Evolutionary conservation across 306 rosid genomes (phyloP).

Genomic region (Datisca glomerata): DNA sequence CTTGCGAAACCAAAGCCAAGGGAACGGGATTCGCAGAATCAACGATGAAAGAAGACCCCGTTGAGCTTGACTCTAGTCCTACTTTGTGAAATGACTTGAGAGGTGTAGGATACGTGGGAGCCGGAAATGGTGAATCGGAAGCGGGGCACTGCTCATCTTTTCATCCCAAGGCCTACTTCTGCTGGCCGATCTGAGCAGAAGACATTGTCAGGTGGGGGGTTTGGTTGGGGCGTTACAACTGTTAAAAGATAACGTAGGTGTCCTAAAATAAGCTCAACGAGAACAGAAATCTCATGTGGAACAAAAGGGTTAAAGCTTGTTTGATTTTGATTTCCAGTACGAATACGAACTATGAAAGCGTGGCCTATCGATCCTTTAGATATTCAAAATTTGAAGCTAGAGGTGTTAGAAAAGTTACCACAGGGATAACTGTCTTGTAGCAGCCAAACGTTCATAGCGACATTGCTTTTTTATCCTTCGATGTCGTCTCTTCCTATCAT

Average conservation of each 20-base stretch:
- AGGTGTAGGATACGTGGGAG: too few species aligned
- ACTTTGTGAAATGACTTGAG: too few species aligned
- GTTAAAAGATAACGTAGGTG: background rate
- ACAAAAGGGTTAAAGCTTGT: background rate
- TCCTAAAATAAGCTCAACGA: too few species aligned
- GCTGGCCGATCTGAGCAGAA: background rate
- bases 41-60: background rate
- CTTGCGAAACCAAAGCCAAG: background rate
- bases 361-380: constrained; percentile 4
- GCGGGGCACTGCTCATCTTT: background rate
- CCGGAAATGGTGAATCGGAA: background rate
- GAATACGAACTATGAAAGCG: constrained; percentile 1
- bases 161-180: background rate
- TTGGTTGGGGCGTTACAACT: background rate
- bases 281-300: background rate
- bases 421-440: background rate
- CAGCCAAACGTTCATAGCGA: constrained; percentile 2
- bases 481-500: background rate
- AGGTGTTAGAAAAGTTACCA: background rate
- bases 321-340: background rate
- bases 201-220: background rate
- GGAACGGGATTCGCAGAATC: background rate
- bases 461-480: background rate
- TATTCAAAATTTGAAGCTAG: background rate
- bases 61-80: too few species aligned